Evolutionary conservation across 495 filamentous ascomycete genomes (phyloP), one percentile per base, ranked within the genome.

Genomic region (Penicillium longicatenatum): DNA sequence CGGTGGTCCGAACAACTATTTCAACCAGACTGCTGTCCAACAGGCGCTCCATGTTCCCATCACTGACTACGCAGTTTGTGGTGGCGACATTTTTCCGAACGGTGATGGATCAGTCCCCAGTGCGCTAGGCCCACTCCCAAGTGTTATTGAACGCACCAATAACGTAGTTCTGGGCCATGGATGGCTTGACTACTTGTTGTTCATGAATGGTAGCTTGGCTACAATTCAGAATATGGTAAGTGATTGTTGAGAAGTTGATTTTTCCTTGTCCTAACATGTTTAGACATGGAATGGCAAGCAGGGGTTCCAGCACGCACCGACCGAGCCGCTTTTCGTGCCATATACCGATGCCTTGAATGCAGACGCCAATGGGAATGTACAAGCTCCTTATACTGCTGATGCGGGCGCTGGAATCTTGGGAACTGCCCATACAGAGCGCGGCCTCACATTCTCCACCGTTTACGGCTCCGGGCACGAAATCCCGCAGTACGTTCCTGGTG

Each of bases 1-100:
- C 1, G 70, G 66, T 7, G 85, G 86, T 16, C 78, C 84, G 0
- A 60, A 71, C 21, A 74, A 89, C 51, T 93, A 93, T 77, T 93
- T 95, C 77, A 89, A 93, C 71, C 80, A 87, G 21, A 78, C 78
- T 4, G 89, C 91, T 59, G 90, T 94, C 8, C 86, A 93, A 52
- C 70, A 77, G 11, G 88, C 87, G n/a, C 84, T 92, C 56, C 83
- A 93, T 61, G 86, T 85, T 16, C 89, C 89, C 0, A 55, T 70
- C 0, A 76, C 76, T n/a, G 70, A 82, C 31, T 93, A 88, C 82
- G 70, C 70, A 19, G 77, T 82, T 53, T 94, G 90, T 68, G 64
- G 78, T 4, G 64, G 64, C 14, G 44, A 69, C 33, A 84, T 90
- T 30, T 89, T 92, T 63, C 69, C 79, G n/a, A 54, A 75, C 17